Evolutionary conservation across 164 flowering plant genomes (phyloP).

Genomic region (Echeveria elegans): DNA sequence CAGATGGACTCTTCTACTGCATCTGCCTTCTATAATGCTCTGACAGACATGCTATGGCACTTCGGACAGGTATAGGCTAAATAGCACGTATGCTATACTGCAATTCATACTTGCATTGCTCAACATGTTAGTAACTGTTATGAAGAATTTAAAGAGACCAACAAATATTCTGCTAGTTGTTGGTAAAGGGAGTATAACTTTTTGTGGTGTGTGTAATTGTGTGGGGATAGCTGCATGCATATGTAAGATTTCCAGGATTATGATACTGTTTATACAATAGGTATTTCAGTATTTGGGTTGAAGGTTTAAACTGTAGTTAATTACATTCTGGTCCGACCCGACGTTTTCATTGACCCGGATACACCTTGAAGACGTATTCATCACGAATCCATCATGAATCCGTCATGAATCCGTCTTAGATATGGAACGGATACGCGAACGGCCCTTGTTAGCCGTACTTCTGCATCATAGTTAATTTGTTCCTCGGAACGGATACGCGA

Average conservation of each 20-base stretch:
- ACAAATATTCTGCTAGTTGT: not conserved
- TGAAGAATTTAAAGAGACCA: not conserved
- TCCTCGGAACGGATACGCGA: too few species aligned
- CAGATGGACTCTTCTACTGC: conserved; percentile 89
- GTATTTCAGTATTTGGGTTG: too few species aligned
- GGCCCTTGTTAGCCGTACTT: too few species aligned
- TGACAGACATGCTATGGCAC: conserved; percentile 98
- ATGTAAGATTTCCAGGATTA: not conserved
- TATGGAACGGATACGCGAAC: too few species aligned
- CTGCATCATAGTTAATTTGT: too few species aligned
- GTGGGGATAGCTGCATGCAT: not conserved
- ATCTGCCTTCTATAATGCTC: conserved; percentile 95
- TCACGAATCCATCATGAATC: too few species aligned
- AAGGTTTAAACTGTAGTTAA: too few species aligned
- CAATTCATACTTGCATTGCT: not conserved
- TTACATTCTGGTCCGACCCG: too few species aligned
- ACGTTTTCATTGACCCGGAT: too few species aligned
- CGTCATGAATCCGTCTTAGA: too few species aligned
- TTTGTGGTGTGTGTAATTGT: not conserved
- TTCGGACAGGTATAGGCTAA: conserved; percentile 74
- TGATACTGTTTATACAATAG: too few species aligned
- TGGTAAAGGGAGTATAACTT: not conserved
- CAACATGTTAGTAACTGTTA: not conserved
- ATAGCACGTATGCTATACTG: not conserved
- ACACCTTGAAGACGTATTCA: too few species aligned